Base-by-base conservation (phyloP, 108 stramenopile species). In the Heterococcus sp. region DNA sequence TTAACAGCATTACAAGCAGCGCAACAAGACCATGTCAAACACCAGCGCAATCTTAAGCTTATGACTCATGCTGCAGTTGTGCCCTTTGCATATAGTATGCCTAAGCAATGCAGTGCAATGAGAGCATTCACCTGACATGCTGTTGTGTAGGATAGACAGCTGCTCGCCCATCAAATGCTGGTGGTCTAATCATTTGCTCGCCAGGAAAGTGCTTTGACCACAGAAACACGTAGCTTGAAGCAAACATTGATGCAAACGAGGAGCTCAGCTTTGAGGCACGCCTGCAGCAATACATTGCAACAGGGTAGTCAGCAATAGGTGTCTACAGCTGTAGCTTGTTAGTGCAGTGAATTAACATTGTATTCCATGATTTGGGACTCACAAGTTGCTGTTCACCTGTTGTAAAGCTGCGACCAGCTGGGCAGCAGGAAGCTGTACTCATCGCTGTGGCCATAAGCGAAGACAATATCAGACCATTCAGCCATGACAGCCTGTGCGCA, bases 351-450 rank as follows among this genome's bases (percentile, higher is more conserved):
- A n/a, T n/a, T n/a, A n/a, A n/a, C n/a, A n/a, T n/a, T n/a, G n/a
- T n/a, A n/a, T n/a, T n/a, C n/a, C n/a, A n/a, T n/a, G n/a, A n/a
- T n/a, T n/a, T n/a, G n/a, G n/a, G n/a, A n/a, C n/a, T n/a, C n/a
- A n/a, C n/a, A n/a, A n/a, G n/a, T n/a, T n/a, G n/a, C n/a, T n/a
- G n/a, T 75, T 34, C 75, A 32, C 31, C 75, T 65, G 67, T 84
- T 84, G 69, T 84, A 85, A 36, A 85, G 84, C 8, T 32, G 37
- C 4, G 83, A 77, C 26, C 78, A 80, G 3, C 72, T 35, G 11
- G 81, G 84, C 33, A 85, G 84, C 5, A 84, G 78, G 71, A 85
- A 85, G 68, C 85, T 85, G 84, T 74, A 85, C 83, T 85, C 85
- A 36, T 85, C 85, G 39, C 84, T 84, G 72, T 85, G 84, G 3